A percentile compares a stretch with the other conserved stretches of the same genome.
Conservation (phyloP, 1,284 basidiomycete genomes). For the Ganoderma meredithae region DNA sequence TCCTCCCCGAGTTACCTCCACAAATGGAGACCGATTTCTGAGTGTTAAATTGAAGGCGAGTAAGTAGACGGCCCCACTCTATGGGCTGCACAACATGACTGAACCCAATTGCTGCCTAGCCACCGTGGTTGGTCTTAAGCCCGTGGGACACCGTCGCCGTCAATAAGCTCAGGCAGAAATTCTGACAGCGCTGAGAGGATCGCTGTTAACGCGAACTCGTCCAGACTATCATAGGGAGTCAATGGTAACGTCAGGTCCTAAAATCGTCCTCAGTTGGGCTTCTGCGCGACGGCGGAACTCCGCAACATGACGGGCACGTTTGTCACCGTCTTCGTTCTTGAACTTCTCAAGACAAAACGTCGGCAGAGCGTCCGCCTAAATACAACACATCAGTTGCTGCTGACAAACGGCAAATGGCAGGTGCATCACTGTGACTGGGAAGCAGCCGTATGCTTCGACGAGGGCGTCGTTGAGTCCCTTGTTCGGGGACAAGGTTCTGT, state of each 20-base stretch:
- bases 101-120: not conserved
- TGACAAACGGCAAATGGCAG: not conserved
- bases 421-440: conserved; percentile 25
- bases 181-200: not conserved
- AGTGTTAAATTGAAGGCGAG: not conserved
- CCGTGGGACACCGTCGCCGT: not conserved
- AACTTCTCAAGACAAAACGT: conserved; percentile 26
- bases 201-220: not conserved
- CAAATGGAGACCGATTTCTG: not conserved
- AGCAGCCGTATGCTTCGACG: conserved; percentile 31
- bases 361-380: conserved; percentile 21
- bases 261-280: conserved; percentile 23
- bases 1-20: not conserved
- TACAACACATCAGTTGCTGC: not conserved
- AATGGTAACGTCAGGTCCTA: conserved; percentile 19
- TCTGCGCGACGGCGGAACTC: conserved; percentile 26
- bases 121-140: not conserved
- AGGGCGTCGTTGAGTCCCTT: conserved; percentile 33
- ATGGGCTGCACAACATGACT: not conserved
- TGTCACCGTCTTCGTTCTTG: conserved; percentile 19
- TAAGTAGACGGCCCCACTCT: not conserved
- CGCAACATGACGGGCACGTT: conserved; percentile 17
- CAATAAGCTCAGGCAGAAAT: not conserved
- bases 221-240: not conserved
- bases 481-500: conserved; percentile 23